phyloP scores from a whole-genome alignment of 441 rosid species.

The Lepidium campestre region DNA sequence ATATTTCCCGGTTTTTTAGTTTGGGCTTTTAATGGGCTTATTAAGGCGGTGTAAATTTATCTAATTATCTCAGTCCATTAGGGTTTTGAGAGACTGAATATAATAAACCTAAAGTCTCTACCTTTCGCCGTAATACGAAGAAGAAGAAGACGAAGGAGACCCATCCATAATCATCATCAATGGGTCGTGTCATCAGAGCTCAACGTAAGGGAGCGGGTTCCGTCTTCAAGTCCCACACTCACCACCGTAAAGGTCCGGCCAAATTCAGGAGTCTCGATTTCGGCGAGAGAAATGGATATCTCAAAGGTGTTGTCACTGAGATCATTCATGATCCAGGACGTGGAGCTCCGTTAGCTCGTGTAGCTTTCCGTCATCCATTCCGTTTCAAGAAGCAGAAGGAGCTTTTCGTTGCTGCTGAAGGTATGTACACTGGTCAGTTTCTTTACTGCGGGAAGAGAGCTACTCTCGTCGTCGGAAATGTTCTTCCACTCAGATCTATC shows the following conservation, averaged over 20 bases:
- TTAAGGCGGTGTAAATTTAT: not conserved
- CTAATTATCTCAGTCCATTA: not conserved
- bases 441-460: slow-evolving; percentile 75
- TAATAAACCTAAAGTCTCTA: not conserved
- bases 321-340: slow-evolving; percentile 80
- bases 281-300: slow-evolving; percentile 73
- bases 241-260: slow-evolving; percentile 83
- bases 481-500: slow-evolving; percentile 57
- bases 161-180: not conserved
- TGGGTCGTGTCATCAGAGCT: slow-evolving; percentile 86
- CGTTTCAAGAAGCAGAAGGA: slow-evolving; percentile 79
- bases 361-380: slow-evolving; percentile 66
- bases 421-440: slow-evolving; percentile 74
- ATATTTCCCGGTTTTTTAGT: not conserved
- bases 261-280: slow-evolving; percentile 69
- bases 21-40: not conserved
- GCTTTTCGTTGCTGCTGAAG: slow-evolving; percentile 77
- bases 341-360: slow-evolving; percentile 71
- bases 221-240: slow-evolving; percentile 82
- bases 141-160: not conserved
- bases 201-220: slow-evolving; percentile 87
- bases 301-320: slow-evolving; percentile 67
- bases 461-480: slow-evolving; percentile 62
- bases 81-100: slow-evolving; percentile 12
- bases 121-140: slow-evolving; percentile 5